Percentiles rank a stretch among this genome's conserved stretches.
phyloP scores from a whole-genome alignment of 768 basidiomycete genomes.

The Termitomyces sp. region DNA sequence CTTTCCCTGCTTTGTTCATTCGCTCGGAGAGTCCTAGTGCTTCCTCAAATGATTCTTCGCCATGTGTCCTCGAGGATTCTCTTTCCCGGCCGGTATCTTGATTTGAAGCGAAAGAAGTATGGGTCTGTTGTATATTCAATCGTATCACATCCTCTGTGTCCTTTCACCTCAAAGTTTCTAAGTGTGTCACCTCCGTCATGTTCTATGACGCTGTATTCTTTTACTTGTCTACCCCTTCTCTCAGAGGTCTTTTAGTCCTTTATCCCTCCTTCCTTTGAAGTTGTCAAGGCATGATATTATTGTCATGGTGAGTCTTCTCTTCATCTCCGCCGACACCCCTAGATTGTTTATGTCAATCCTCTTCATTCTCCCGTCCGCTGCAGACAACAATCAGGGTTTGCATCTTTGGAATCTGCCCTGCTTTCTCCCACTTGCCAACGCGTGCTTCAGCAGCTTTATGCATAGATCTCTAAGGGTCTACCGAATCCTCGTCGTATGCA shows the following conservation, averaged over 20 bases:
- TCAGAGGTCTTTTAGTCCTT: neutral
- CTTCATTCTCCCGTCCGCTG: neutral
- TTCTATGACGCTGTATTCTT: neutral
- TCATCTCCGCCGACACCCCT: too few relatives aligned
- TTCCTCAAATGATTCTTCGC: neutral
- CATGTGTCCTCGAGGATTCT: neutral
- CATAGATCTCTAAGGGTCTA: constrained; percentile 18
- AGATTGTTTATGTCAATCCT: too few relatives aligned
- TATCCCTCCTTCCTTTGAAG: neutral
- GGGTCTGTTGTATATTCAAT: neutral
- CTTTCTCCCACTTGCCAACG: constrained; percentile 26
- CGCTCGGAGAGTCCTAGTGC: neutral
- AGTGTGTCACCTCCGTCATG: neutral
- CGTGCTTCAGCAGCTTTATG: constrained; percentile 28
- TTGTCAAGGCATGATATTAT: too few relatives aligned
- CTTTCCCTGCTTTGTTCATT: neutral
- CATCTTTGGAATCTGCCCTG: constrained; percentile 20
- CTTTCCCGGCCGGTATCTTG: neutral
- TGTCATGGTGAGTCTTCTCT: too few relatives aligned
- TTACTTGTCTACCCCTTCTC: neutral
- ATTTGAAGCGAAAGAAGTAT: neutral
- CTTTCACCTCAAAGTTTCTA: neutral
- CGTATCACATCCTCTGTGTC: neutral
- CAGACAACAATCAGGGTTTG: neutral
- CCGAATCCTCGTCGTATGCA: constrained; percentile 11